A percentile compares a stretch with the other conserved stretches of the same genome.
Evolutionary conservation across 331 rosid species (phyloP).

Genomic region (Arachis monticola): DNA sequence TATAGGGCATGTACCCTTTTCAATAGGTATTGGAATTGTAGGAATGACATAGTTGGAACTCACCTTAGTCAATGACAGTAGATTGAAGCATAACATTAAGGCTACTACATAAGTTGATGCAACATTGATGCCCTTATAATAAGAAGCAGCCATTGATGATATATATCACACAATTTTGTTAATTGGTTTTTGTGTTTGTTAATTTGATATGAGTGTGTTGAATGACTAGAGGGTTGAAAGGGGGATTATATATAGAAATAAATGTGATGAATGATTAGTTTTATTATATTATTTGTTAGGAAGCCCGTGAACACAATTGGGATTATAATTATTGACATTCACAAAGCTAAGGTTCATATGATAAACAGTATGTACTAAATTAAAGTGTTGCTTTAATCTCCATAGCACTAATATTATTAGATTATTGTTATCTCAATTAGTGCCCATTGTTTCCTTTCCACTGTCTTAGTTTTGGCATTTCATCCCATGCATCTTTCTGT

Average conservation of each 20-base stretch:
- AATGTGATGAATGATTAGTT: slow-evolving; percentile 11
- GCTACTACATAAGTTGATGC: not conserved
- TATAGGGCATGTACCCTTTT: slow-evolving; percentile 38
- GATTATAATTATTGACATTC: slow-evolving; percentile 32
- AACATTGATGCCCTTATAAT: slow-evolving; percentile 17
- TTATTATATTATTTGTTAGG: slow-evolving; percentile 33
- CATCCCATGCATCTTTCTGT: no score
- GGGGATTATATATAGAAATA: not conserved
- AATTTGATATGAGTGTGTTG: slow-evolving; percentile 1
- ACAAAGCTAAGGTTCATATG: slow-evolving; percentile 23
- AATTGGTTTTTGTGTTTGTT: not conserved
- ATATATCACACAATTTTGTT: slow-evolving; percentile 24
- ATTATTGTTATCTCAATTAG: no score
- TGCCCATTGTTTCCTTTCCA: no score
- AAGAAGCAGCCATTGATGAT: slow-evolving; percentile 39
- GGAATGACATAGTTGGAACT: slow-evolving; percentile 27
- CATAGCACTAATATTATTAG: no score
- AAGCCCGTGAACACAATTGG: slow-evolving; percentile 39
- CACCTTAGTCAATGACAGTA: slow-evolving; percentile 38
- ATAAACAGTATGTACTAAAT: not conserved
- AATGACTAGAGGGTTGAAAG: not conserved
- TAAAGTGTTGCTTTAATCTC: not conserved
- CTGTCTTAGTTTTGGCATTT: no score
- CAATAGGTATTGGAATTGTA: slow-evolving; percentile 12
- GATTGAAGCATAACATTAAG: slow-evolving; percentile 33